Base-by-base conservation (phyloP, 768 basidiomycete genomes). In the Antrodiella citrinella region DNA sequence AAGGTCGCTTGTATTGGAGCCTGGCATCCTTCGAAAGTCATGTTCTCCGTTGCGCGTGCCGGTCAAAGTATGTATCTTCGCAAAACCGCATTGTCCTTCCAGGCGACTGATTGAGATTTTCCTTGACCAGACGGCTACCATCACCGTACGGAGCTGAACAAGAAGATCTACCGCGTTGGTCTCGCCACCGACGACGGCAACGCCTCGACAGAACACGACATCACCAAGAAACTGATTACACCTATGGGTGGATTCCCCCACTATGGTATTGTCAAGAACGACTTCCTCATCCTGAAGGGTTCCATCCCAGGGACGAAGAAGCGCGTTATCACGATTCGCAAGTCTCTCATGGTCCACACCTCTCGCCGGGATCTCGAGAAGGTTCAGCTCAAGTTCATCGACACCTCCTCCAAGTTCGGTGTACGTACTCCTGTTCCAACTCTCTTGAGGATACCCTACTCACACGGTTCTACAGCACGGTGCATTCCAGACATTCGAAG, bases 1-100 rank as follows among this genome's bases (percentile, higher is more conserved):
- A 98, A 99, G 78, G 96, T 99, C 56, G 95, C 95, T 66, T 95
- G 92, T 80, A 93, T 94, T 59, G 92, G 92, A 72, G 93, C 92
- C 67, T 95, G 91, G 91, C 92, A 95, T 79, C 93, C 92, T 67
- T 87, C 86, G 63, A 96, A 95, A 75, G 96, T 99, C 81, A 98
- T 98, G 95, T 98, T 92, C 84, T 94, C 93, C n/a, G 96, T 99
- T 62, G 96, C 94, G 54, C 94, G 96, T 78, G 94, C 96, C 60
- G 96, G 96, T 90, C 95, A 97, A 87, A 90, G 88, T 91, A 69
- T 61, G 91, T 77, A 52, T 64, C 62, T 63, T n/a, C n/a, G 21
- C 38, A 45, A 51, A 47, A 4, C 18, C 21, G 47, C 25, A 26
- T 45, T 44, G 11, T 25, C 19, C 19, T 41, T 13, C 15, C 11